A percentile compares a stretch with the other conserved stretches of the same genome.
phyloP scores from a whole-genome alignment of 2,329 filamentous ascomycete genomes.

The Aspergillus fumigatus region DNA sequence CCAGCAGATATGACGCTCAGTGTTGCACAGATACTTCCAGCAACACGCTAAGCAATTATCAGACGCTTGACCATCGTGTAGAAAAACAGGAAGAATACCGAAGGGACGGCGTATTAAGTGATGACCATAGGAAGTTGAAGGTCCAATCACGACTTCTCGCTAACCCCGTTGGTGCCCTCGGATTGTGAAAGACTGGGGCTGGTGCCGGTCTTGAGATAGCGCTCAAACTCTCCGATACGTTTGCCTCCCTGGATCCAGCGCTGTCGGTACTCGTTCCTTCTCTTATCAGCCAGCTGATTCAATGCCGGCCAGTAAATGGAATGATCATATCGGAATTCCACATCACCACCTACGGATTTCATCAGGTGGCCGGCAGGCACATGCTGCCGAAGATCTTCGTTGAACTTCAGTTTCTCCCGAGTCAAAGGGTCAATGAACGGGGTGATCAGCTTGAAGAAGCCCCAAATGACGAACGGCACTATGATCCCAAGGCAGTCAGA shows the following conservation, averaged over 20 bases:
- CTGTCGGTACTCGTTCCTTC: conserved; percentile 57
- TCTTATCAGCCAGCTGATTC: conserved; percentile 63
- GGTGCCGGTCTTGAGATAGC: conserved; percentile 72
- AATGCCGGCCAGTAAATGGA: conserved; percentile 83
- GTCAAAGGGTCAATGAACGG: conserved; percentile 96
- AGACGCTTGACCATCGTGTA: neutral
- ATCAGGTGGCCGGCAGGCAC: conserved; percentile 79
- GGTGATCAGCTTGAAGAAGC: conserved; percentile 93
- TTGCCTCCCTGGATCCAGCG: conserved; percentile 79
- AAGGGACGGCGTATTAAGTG: neutral
- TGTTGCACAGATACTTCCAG: neutral
- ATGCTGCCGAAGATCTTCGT: conserved; percentile 80
- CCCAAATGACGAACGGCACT: conserved; percentile 88
- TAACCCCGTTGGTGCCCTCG: conserved; percentile 10
- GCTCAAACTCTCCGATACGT: conserved; percentile 78
- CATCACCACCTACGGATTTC: conserved; percentile 70
- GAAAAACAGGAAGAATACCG: neutral
- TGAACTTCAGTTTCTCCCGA: conserved; percentile 93
- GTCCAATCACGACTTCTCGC: neutral
- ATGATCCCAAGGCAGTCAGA: neutral
- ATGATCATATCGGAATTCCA: conserved; percentile 92
- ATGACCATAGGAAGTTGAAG: neutral
- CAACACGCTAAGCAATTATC: neutral
- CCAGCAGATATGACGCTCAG: neutral
- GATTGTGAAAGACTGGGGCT: conserved; percentile 35